phyloP scores from a whole-genome alignment of 1,284 basidiomycete species.

The Marasmius sp. region DNA sequence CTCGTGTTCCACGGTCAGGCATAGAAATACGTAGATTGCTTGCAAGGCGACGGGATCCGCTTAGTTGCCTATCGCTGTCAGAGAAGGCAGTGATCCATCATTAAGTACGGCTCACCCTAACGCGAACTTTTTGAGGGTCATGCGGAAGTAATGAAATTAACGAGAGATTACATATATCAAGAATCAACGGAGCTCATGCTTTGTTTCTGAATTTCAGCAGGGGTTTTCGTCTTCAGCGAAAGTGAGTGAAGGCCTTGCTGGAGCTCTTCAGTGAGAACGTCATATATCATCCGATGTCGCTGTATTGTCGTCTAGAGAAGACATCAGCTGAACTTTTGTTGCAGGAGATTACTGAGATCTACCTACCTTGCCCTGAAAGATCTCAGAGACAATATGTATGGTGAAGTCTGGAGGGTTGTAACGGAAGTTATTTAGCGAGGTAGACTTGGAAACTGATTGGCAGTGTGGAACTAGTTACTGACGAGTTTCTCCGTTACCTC shows the following conservation, averaged over 20 bases:
- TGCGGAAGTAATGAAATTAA: neutral
- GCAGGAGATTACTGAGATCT: neutral
- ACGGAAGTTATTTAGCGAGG: slow-evolving; percentile 7
- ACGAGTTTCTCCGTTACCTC: slow-evolving; percentile 69
- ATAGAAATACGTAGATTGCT: neutral
- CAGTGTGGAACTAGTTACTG: slow-evolving; percentile 30
- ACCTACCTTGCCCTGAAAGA: slow-evolving; percentile 70
- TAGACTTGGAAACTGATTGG: slow-evolving; percentile 15
- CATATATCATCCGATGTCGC: slow-evolving; percentile 75
- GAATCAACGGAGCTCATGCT: neutral
- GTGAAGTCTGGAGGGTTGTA: slow-evolving; percentile 64
- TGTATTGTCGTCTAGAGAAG: slow-evolving; percentile 63
- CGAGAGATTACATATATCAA: neutral
- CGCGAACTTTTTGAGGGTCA: neutral
- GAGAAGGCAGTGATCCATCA: neutral
- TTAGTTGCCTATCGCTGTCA: neutral
- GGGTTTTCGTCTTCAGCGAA: slow-evolving; percentile 72
- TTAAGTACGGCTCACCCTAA: neutral
- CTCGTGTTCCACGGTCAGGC: neutral
- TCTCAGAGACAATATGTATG: slow-evolving; percentile 66
- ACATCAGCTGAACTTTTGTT: neutral
- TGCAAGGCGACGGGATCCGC: neutral
- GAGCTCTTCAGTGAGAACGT: slow-evolving; percentile 67
- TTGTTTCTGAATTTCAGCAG: slow-evolving; percentile 39
- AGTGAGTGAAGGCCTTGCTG: slow-evolving; percentile 70